Evolutionary conservation across 768 basidiomycete species (phyloP), one percentile per base, ranked within the genome.

Genomic region (Chiua virens): DNA sequence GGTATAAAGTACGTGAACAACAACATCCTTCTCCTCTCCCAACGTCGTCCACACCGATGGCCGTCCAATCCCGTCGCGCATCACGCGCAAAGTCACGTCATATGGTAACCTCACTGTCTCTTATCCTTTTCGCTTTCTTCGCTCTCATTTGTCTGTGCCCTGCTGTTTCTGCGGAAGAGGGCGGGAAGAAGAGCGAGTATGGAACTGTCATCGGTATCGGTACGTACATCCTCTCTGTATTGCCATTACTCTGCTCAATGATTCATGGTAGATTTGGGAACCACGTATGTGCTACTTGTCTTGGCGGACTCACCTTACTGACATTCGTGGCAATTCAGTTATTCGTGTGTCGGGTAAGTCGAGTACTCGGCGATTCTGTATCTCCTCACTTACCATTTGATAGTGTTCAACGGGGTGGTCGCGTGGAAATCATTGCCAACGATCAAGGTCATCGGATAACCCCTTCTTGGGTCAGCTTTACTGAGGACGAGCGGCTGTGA

Each of bases 201-300:
- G 93, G 94, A 50, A 88, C 89, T 34, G 92, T 96, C 35, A 96
- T 96, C 68, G 94, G 91, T 81, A 91, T 92, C 66, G 89, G 87
- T 90, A 58, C 42, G 85, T 73, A 2, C 27, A 50, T 13, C n/a
- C 14, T 2, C 17, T 18, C 0, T 0, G 13, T 7, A 11, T 8
- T 5, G 3, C 1, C 2, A 1, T 0, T 1, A 8, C 10, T 1
- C 5, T 47, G 45, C 53, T 55, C 41, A 71, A 45, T 21, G 3
- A 11, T 40, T 15, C 49, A 39, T 32, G 60, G 45, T 65, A 89
- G 92, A 96, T 78, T 76, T 96, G 75, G 93, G 93, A 75, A 97
- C 93, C 58, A 92, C 90, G 80, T 90, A 79, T 59, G 78, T 62
- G 15, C 59, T 37, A 2, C 8, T 45, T 44, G 25, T 41, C 28